Conservation (phyloP, 352 stramenopile genomes). For the Hyphochytrium catenoides region DNA sequence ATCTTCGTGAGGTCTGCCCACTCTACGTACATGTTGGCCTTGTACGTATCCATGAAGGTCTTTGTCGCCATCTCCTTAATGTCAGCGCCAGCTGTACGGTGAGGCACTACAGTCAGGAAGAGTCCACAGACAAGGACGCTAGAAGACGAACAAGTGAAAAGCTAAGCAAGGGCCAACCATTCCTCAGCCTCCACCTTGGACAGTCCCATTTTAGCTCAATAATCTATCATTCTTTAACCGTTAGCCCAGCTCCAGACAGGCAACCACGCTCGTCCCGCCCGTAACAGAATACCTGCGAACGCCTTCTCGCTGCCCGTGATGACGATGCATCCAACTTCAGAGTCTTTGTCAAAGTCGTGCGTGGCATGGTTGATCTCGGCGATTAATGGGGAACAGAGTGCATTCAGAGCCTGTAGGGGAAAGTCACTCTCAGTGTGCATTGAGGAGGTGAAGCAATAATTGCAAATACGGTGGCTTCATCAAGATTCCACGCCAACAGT, state of each 20-base stretch:
- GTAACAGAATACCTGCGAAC: slow-evolving; percentile 47
- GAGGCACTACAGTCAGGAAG: background rate
- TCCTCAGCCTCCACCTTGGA: no score
- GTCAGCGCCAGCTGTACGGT: slow-evolving; percentile 63
- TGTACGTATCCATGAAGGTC: slow-evolving; percentile 79
- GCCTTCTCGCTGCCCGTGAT: slow-evolving; percentile 86
- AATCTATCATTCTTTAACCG: no score
- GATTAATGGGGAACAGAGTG: slow-evolving; percentile 80
- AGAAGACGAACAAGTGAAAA: no score
- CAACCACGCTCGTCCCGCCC: background rate
- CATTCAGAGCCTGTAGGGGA: slow-evolving; percentile 64
- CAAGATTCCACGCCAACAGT: background rate
- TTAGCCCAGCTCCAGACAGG: no score
- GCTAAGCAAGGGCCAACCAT: no score
- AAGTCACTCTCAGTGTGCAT: no score
- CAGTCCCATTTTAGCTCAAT: no score
- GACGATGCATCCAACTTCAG: slow-evolving; percentile 79
- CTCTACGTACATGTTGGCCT: slow-evolving; percentile 86
- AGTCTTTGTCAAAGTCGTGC: slow-evolving; percentile 69
- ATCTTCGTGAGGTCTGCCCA: slow-evolving; percentile 86
- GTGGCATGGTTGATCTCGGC: slow-evolving; percentile 82
- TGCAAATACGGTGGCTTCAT: background rate
- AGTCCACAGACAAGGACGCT: no score
- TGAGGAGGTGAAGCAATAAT: no score
- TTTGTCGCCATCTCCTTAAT: slow-evolving; percentile 89